Evolutionary conservation across 176 grass and related monocot genomes (phyloP), one percentile per base, ranked within the genome.

Genomic region (Aegilops longissima): DNA sequence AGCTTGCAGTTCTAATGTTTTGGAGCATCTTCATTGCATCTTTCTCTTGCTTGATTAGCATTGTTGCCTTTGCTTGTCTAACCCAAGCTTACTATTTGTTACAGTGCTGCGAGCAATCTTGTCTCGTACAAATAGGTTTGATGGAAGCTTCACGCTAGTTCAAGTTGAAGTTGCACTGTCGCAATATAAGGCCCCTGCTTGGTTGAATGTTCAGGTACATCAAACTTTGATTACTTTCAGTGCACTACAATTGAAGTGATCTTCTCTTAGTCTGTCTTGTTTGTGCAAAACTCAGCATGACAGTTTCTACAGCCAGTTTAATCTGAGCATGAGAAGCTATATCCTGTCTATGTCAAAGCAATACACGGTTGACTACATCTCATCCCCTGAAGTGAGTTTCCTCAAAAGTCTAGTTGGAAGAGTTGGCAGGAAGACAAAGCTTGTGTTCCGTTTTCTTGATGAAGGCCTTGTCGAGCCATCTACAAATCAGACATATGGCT

Each of bases 131-230:
- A 0, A 0, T 8, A 35, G 0, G 29, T 98, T 78, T 25, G 93
- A 94, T 76, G 31, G 9, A 24, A 3, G 3, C 35, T 0, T 3
- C 0, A 0, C 0, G 2, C 80, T 99, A 86, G 8, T 54, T 70
- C 5, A 80, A 54, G 92, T 87, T 71, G 90, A 86, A 17, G 10
- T 10, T 67, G 61, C 66, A 35, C 27, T n/a, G 3, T 35, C 54
- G 2, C 61, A 91, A 70, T 54, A 70, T 40, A 88, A 85, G 10
- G 3, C 76, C 2, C 64, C 76, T 78, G 76, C 90, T 84, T 96
- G 97, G 97, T 81, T 99, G 81, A 99, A 99, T 81, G 84, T 96
- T 61, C 90, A 94, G 94, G 97, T 99, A 91, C 5, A 61, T 7
- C 47, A 88, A 88, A 88, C 20, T 83, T 83, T 35, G 1, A 40